Percentiles rank a stretch among this genome's conserved stretches.
Evolutionary conservation across 75 land plant genomes (phyloP).

Genomic region (Picea sitchensis): DNA sequence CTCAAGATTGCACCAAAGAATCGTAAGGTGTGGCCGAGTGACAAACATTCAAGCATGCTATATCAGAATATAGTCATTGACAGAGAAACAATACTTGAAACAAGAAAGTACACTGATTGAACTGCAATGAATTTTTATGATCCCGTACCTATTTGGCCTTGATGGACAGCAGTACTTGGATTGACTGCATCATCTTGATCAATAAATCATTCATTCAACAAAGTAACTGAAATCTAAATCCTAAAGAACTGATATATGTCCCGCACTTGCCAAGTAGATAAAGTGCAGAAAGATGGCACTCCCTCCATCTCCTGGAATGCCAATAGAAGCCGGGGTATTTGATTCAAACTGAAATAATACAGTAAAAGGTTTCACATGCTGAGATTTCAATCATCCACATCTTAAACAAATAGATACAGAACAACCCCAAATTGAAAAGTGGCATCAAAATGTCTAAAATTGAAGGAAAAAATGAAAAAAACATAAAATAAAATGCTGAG

Average conservation of each 20-base stretch:
- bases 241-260: background rate
- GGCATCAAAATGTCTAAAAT: background rate
- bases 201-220: constrained; percentile 7
- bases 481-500: background rate
- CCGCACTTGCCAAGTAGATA: background rate
- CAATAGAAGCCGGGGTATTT: background rate
- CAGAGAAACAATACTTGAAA: background rate
- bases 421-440: background rate
- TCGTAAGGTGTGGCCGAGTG: background rate
- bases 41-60: background rate
- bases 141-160: constrained; percentile 10
- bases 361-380: background rate
- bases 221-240: background rate
- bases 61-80: background rate
- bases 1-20: background rate
- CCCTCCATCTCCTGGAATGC: constrained; percentile 1
- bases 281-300: background rate
- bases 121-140: background rate
- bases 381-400: background rate
- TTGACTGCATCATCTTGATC: constrained; percentile 2
- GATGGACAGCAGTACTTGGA: constrained; percentile 5
- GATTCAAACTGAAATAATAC: background rate
- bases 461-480: background rate
- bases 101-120: background rate
- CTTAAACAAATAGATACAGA: background rate